Evolutionary conservation across 306 rosid species (phyloP), one percentile per base, ranked within the genome.

Genomic region (Luffa aegyptiaca): DNA sequence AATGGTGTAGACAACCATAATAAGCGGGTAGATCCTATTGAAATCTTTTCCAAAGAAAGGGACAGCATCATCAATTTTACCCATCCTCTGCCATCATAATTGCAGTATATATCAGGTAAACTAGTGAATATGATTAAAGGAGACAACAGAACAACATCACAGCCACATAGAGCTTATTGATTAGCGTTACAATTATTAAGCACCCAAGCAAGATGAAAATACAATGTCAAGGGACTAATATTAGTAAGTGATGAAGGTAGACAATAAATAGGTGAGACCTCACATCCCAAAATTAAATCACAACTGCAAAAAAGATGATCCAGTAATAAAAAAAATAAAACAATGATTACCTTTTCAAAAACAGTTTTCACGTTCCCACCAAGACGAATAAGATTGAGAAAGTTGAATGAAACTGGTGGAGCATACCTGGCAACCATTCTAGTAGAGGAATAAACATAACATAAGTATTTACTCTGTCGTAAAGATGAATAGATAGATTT

Each of bases 351-450:
- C 97, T 85, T 80, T 84, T 95, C 99, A 87, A 95, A 93, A 82
- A 93, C 84, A 76, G 99, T 95, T 83, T 77, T 56, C 75, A 66
- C 85, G 9, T 83, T 57, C 79, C 83, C 75, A 64, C 76, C 92
- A 68, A 92, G 90, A 78, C 91, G 90, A 80, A 95, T 92, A 81
- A 92, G 97, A 84, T 95, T 95, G 80, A 95, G 97, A 89, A 89
- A 95, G 87, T 95, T 95, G 92, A 90, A 95, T 0, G 99, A 95
- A 82, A 95, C 85, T 6, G 99, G 92, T 84, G 99, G 99, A 83
- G 99, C 99, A 88, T 95, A 95, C 79, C 97, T 92, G 85, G 99
- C 99, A 41, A 95, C 89, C 99, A 95, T 92, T 63, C 99, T 95
- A 86, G 74, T 56, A 81, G 77, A 84, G n/a, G 39, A 70, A 70